phyloP scores from a whole-genome alignment of 2,329 filamentous ascomycete genomes.

The Stachybotrys chlorohalonatus region DNA sequence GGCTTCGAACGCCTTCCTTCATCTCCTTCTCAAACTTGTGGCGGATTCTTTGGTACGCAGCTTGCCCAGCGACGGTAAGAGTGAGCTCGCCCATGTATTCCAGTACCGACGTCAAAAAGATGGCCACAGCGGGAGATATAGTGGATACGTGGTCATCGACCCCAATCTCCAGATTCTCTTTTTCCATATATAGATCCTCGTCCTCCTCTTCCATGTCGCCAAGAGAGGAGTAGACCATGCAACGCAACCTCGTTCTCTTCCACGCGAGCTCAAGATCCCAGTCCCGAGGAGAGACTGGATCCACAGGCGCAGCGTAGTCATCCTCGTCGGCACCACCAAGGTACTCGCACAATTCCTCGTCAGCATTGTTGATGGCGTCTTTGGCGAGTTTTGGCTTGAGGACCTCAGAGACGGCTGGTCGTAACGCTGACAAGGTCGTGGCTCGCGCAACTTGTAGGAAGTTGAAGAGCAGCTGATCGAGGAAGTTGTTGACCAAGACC shows the following conservation, averaged over 20 bases:
- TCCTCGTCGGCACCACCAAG: conserved; percentile 73
- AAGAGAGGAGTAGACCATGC: conserved; percentile 96
- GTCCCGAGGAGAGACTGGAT: conserved; percentile 38
- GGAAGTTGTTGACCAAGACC: conserved; percentile 76
- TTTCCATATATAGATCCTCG: conserved; percentile 79
- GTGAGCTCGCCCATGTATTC: conserved; percentile 92
- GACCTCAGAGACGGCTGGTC: conserved; percentile 76
- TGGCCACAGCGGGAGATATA: conserved; percentile 85
- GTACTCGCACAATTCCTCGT: conserved; percentile 82
- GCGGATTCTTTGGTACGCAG: conserved; percentile 62
- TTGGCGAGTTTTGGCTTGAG: conserved; percentile 83
- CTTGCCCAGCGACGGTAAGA: conserved; percentile 77
- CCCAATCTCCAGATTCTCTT: conserved; percentile 60
- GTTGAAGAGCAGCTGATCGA: conserved; percentile 88
- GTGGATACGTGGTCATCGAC: conserved; percentile 49
- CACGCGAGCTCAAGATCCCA: conserved; percentile 92
- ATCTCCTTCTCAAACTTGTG: conserved; percentile 50
- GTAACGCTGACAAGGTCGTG: conserved; percentile 63
- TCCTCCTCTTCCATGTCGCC: conserved; percentile 98
- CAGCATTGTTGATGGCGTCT: conserved; percentile 72
- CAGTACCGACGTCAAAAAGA: conserved; percentile 89
- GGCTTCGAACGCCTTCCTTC: conserved; percentile 37
- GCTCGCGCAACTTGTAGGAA: conserved; percentile 75
- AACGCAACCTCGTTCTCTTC: conserved; percentile 85
- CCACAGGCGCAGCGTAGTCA: conserved; percentile 44